Evolutionary conservation across 2,329 filamentous ascomycete species (phyloP).

Genomic region (Curvularia verruculosa): DNA sequence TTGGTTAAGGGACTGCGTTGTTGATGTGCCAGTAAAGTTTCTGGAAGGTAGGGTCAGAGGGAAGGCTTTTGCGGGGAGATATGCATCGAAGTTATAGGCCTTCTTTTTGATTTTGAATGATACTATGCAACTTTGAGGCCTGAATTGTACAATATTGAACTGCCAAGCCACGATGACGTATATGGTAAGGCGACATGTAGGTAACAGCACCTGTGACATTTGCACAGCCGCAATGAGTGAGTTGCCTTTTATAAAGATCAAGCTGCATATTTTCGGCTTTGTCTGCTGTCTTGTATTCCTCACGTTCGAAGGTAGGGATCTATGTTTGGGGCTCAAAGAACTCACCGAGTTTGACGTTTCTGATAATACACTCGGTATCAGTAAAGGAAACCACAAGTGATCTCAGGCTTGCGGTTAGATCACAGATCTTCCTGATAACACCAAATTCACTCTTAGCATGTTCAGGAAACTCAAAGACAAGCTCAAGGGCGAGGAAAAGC

Average conservation of each 20-base stretch:
- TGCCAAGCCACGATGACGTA: slow-evolving; percentile 22
- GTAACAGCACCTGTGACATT: neutral
- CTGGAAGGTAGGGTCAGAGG: slow-evolving; percentile 26
- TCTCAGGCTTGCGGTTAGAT: neutral
- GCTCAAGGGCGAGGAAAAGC: slow-evolving; percentile 36
- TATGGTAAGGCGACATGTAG: slow-evolving; percentile 2
- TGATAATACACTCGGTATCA: neutral
- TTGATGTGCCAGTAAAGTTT: slow-evolving; percentile 49
- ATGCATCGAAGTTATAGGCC: slow-evolving; percentile 2
- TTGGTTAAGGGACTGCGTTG: slow-evolving; percentile 55
- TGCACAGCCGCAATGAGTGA: slow-evolving; percentile 15
- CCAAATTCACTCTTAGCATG: slow-evolving; percentile 25
- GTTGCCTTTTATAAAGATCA: slow-evolving; percentile 7
- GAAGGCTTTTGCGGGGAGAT: slow-evolving; percentile 3
- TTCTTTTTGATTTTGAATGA: neutral
- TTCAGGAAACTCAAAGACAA: slow-evolving; percentile 47
- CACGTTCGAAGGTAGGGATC: neutral
- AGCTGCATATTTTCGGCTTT: slow-evolving; percentile 1
- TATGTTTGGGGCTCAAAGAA: no score
- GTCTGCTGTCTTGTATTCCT: neutral
- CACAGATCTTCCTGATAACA: neutral
- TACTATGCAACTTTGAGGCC: neutral
- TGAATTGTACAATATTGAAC: neutral
- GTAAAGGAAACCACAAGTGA: neutral
- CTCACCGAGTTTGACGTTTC: neutral